Percentiles rank a stretch among this genome's conserved stretches.
Conservation (phyloP, 345 rosid species). For the sweet orange (Citrus sinensis) region DVS_A1.0 CM039169.1:24332501-24333000, state of each 20-base stretch:
- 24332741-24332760: constrained; percentile 14
- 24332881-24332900: no score
- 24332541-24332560: constrained; percentile 10
- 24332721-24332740: background rate
- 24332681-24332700: constrained; percentile 31
- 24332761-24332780: constrained; percentile 18
- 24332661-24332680: constrained; percentile 30
- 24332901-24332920: no score
- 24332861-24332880: no score
- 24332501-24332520: background rate
- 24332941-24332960: no score
- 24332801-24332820: background rate
- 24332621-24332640: constrained; percentile 32
- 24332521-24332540: background rate
- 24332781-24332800: no score
- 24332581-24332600: constrained; percentile 22
- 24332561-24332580: constrained; percentile 3
- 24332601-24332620: constrained; percentile 17
- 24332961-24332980: no score
- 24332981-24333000: no score
- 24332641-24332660: constrained; percentile 5
- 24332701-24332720: background rate
- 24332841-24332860: no score
- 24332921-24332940: no score
- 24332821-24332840: background rate